Conservation (phyloP, 148 eudicot species). For the Diospyros kaki region DNA sequence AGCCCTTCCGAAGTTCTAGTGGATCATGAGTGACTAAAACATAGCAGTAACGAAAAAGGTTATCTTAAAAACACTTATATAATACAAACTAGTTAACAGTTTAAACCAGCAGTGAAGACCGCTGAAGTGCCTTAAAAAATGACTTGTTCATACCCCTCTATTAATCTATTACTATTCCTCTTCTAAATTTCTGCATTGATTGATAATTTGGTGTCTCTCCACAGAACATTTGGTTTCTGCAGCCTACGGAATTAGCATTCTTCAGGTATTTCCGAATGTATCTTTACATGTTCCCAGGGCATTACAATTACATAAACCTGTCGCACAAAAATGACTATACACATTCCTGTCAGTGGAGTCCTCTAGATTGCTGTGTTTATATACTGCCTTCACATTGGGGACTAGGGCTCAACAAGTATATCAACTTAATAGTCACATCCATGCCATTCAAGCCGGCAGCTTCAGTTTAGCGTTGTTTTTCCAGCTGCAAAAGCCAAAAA, state of each 20-base stretch:
- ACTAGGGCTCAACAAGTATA: neutral
- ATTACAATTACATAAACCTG: neutral
- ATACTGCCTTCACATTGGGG: neutral
- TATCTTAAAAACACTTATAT: no score
- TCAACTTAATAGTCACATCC: neutral
- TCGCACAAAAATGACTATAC: no score
- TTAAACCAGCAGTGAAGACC: no score
- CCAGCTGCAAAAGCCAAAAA: slow-evolving; percentile 54
- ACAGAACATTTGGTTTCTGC: neutral
- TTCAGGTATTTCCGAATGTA: neutral
- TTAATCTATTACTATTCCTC: no score
- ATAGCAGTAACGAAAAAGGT: no score
- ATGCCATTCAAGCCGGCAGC: slow-evolving; percentile 54
- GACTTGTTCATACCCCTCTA: no score
- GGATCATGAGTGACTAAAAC: no score
- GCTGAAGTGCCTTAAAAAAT: no score
- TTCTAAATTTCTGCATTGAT: no score
- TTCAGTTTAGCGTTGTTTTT: slow-evolving; percentile 63
- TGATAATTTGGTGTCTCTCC: no score
- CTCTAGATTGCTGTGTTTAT: neutral
- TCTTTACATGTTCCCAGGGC: neutral
- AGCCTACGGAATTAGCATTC: neutral
- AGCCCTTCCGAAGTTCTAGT: no score
- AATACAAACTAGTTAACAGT: no score
- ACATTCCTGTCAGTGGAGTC: neutral